phyloP scores from a whole-genome alignment of 2,329 filamentous ascomycete species.

The Nemania sp. region DNA sequence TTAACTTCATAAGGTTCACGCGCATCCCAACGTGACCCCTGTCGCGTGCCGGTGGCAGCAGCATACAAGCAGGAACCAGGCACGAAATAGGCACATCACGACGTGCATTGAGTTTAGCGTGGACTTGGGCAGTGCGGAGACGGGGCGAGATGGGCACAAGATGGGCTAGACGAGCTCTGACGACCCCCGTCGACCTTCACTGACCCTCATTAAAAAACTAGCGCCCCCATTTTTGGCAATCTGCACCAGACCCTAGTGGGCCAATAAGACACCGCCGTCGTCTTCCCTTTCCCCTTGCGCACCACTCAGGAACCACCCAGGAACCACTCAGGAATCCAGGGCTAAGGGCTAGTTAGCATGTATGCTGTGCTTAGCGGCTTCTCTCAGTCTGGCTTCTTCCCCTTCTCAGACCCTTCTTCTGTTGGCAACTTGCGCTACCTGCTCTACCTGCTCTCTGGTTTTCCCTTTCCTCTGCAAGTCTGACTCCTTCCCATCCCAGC shows the following conservation, averaged over 20 bases:
- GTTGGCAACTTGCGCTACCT: constrained; percentile 2
- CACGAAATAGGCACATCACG: constrained; percentile 18
- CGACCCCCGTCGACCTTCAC: constrained; percentile 49
- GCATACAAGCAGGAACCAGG: constrained; percentile 26
- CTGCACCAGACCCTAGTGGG: constrained; percentile 49
- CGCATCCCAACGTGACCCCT: constrained; percentile 11
- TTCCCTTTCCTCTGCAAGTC: constrained; percentile 20
- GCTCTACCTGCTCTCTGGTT: constrained; percentile 20
- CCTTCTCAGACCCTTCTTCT: constrained; percentile 48
- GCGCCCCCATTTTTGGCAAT: constrained; percentile 54
- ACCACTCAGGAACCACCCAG: constrained; percentile 31
- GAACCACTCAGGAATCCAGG: constrained; percentile 37
- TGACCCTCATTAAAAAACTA: constrained; percentile 57
- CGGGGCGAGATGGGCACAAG: constrained; percentile 14
- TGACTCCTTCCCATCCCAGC: constrained; percentile 24
- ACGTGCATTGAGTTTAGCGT: constrained; percentile 29
- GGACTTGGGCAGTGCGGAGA: constrained; percentile 13
- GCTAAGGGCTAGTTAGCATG: constrained; percentile 34
- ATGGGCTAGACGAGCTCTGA: constrained; percentile 27
- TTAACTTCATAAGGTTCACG: constrained; percentile 19
- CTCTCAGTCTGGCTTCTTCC: constrained; percentile 45
- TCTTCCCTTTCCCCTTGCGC: constrained; percentile 39
- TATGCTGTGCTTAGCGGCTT: no score
- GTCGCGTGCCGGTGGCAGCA: constrained; percentile 16
- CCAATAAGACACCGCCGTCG: constrained; percentile 46